These are phyloP conservation scores for Corniculantispora saksenae DNA, from an alignment of 2,329 filamentous ascomycete genomes.

Conservation along the genomic window DNA sequence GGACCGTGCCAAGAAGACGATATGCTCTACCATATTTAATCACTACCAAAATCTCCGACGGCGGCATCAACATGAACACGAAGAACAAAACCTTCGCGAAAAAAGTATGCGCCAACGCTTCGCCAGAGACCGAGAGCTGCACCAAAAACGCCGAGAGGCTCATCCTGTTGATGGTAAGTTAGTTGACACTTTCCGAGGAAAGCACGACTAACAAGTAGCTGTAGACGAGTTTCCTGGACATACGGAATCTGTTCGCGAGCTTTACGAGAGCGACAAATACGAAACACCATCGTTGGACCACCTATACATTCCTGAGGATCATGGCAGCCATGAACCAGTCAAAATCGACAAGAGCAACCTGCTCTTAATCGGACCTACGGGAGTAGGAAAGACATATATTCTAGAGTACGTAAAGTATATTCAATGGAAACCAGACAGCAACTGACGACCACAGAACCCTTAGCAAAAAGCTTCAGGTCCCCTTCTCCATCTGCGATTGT, in stretches of 20 bases:
- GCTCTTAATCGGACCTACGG: constrained; percentile 85
- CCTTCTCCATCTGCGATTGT: constrained; percentile 93
- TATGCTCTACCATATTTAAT: constrained; percentile 92
- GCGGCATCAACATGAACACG: constrained; percentile 74
- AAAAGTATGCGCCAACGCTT: constrained; percentile 71
- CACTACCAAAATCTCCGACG: constrained; percentile 89
- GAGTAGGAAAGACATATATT: constrained; percentile 96
- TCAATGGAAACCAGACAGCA: background rate
- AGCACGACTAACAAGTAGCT: background rate
- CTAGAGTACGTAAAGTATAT: constrained; percentile 55
- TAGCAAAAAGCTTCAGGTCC: constrained; percentile 89
- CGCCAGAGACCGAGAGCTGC: constrained; percentile 63
- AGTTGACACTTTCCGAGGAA: background rate
- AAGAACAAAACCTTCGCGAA: constrained; percentile 57
- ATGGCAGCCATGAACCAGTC: constrained; percentile 48
- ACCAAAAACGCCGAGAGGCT: constrained; percentile 55
- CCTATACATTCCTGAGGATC: constrained; percentile 53
- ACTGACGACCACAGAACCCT: constrained; percentile 66
- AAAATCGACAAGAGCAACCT: constrained; percentile 96
- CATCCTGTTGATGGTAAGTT: constrained; percentile 78
- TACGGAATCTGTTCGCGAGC: constrained; percentile 46
- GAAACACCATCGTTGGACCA: constrained; percentile 40
- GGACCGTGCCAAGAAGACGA: constrained; percentile 88
- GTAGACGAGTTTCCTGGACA: constrained; percentile 59
- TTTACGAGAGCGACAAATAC: constrained; percentile 37